Conservation (phyloP, 768 basidiomycete species). For the Ramaria sp. region DNA sequence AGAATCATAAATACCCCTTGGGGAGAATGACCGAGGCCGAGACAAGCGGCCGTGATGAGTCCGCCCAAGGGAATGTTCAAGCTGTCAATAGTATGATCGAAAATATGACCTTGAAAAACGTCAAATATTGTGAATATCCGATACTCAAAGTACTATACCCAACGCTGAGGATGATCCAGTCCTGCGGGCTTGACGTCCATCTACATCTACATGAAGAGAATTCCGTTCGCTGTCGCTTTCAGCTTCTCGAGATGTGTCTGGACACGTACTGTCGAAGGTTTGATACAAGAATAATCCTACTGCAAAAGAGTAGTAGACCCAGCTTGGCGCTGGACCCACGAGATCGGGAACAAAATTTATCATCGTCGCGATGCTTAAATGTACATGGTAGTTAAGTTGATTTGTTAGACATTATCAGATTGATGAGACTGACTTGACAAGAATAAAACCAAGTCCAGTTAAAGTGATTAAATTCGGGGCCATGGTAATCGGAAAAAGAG, state of each 20-base stretch:
- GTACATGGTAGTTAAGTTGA: not conserved
- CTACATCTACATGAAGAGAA: slow-evolving; percentile 9
- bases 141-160: not conserved
- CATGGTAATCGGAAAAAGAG: slow-evolving; percentile 10
- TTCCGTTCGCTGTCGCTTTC: too few relatives aligned
- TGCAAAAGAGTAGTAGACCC: slow-evolving; percentile 11
- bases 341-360: slow-evolving; percentile 7
- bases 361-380: slow-evolving; percentile 1
- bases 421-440: slow-evolving; percentile 6
- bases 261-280: slow-evolving; percentile 12
- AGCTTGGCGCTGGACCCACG: slow-evolving; percentile 7
- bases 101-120: slow-evolving; percentile 9
- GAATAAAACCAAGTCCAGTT: slow-evolving; percentile 9
- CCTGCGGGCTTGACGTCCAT: slow-evolving; percentile 12
- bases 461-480: slow-evolving; percentile 13
- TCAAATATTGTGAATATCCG: not conserved
- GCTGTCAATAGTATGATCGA: slow-evolving; percentile 14
- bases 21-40: slow-evolving; percentile 6
- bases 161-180: slow-evolving; percentile 12
- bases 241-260: not conserved
- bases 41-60: slow-evolving; percentile 5
- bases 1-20: not conserved
- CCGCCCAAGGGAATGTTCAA: slow-evolving; percentile 9
- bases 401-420: not conserved
- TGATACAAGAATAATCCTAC: slow-evolving; percentile 13